These are phyloP conservation scores for Penicillium ochrochloron DNA, from an alignment of 495 filamentous ascomycete species.

Conservation along the genomic window DNA sequence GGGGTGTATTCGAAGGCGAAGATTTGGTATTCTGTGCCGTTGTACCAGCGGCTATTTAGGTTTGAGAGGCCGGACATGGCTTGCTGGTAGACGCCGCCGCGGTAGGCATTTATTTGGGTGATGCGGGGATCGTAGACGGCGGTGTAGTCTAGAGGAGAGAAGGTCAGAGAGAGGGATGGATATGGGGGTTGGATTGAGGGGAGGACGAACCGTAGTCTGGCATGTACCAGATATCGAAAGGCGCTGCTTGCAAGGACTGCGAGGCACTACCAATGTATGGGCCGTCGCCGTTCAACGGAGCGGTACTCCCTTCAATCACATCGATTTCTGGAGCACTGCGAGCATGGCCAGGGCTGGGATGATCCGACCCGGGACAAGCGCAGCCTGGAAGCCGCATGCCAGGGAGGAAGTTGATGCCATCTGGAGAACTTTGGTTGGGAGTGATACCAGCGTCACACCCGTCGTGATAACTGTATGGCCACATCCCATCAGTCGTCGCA, in stretches of 20 bases:
- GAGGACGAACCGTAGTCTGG: slow-evolving; percentile 63
- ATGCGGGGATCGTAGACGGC: slow-evolving; percentile 64
- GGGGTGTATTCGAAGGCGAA: slow-evolving; percentile 77
- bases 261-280: slow-evolving; percentile 64
- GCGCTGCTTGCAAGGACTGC: slow-evolving; percentile 74
- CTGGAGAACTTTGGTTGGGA: slow-evolving; percentile 71
- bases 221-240: slow-evolving; percentile 78
- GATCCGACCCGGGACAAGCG: slow-evolving; percentile 67
- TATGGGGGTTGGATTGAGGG: not conserved
- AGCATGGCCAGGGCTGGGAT: slow-evolving; percentile 71
- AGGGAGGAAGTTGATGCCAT: slow-evolving; percentile 70
- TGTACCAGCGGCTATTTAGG: slow-evolving; percentile 79
- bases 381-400: slow-evolving; percentile 78
- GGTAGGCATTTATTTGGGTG: slow-evolving; percentile 67
- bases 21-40: slow-evolving; percentile 70
- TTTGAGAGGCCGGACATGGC: slow-evolving; percentile 72
- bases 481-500: slow-evolving; percentile 73
- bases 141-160: slow-evolving; percentile 51
- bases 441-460: slow-evolving; percentile 77
- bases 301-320: slow-evolving; percentile 71
- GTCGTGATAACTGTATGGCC: slow-evolving; percentile 79
- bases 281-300: slow-evolving; percentile 52
- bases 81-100: slow-evolving; percentile 73
- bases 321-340: slow-evolving; percentile 79
- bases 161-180: slow-evolving; percentile 4